A percentile compares a stretch with the other conserved stretches of the same genome.
Conservation (phyloP, 768 basidiomycete species). For the Rhodotorula sphaerocarpa region DNA sequence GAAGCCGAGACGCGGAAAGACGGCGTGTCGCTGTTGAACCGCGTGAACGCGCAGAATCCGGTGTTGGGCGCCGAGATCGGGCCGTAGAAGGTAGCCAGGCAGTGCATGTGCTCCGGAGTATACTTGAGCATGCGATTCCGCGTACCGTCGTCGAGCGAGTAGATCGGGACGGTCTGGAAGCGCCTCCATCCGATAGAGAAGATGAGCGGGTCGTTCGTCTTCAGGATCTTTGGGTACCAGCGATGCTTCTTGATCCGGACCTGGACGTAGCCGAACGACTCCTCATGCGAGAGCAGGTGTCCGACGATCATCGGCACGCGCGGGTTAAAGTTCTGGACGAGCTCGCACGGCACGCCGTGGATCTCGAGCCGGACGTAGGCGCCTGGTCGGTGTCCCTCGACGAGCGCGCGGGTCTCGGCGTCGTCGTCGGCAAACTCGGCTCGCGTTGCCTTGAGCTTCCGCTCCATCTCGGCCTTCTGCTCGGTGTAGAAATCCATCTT, state of each 20-base stretch:
- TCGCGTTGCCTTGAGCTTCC: conserved; percentile 53
- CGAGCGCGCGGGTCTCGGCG: conserved; percentile 63
- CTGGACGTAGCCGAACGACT: conserved; percentile 85
- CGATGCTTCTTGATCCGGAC: conserved; percentile 93
- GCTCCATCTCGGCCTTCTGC: conserved; percentile 74
- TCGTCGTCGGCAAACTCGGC: conserved; percentile 78
- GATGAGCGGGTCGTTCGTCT: conserved; percentile 93
- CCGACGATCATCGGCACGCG: conserved; percentile 83
- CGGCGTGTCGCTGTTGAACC: conserved; percentile 56
- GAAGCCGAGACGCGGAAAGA: conserved; percentile 88
- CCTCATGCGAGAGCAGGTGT: conserved; percentile 79
- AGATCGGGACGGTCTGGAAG: conserved; percentile 90
- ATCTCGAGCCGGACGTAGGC: conserved; percentile 89
- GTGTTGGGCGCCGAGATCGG: conserved; percentile 86
- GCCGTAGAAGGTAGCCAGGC: conserved; percentile 94
- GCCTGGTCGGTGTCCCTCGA: conserved; percentile 86
- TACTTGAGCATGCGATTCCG: conserved; percentile 99
- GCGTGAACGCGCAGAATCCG: conserved; percentile 95
- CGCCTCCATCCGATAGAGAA: conserved; percentile 96
- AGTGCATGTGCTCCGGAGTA: conserved; percentile 99
- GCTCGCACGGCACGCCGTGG: conserved; percentile 71
- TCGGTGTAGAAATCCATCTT: conserved; percentile 82
- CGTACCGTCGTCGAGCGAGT: conserved; percentile 85
- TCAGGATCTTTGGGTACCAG: conserved; percentile 82
- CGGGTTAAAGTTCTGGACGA: conserved; percentile 89